A percentile compares a stretch with the other conserved stretches of the same genome.
phyloP scores from a whole-genome alignment of 208 protist genomes.

The Angomonas ambiguus region DNA sequence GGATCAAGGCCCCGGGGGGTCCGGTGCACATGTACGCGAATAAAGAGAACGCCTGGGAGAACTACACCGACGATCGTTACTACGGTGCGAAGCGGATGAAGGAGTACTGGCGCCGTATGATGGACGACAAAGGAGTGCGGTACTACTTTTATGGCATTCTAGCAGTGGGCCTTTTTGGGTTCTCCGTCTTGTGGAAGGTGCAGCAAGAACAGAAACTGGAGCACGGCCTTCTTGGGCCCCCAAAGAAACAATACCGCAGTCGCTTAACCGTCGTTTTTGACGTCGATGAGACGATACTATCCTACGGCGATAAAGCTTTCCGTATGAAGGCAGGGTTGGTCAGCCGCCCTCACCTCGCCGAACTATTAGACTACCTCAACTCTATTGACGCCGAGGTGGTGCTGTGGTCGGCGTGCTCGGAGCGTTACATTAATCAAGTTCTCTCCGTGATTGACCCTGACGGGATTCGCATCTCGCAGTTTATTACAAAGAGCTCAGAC shows the following conservation, averaged over 20 bases:
- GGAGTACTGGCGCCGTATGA: conserved; percentile 68
- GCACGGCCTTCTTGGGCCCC: conserved; percentile 70
- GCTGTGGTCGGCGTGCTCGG: conserved; percentile 82
- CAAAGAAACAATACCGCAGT: conserved; percentile 74
- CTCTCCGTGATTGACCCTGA: conserved; percentile 76
- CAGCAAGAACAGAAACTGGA: conserved; percentile 39
- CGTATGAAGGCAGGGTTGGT: conserved; percentile 81
- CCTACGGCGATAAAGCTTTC: conserved; percentile 90
- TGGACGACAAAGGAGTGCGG: conserved; percentile 58
- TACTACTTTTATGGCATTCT: conserved; percentile 81
- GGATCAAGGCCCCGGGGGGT: neutral
- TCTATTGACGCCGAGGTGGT: conserved; percentile 86
- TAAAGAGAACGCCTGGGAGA: conserved; percentile 83
- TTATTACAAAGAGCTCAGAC: conserved; percentile 53
- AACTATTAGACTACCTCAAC: conserved; percentile 83
- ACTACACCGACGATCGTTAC: conserved; percentile 79
- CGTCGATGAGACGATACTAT: conserved; percentile 87
- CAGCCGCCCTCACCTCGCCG: conserved; percentile 72
- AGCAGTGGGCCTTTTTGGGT: conserved; percentile 36
- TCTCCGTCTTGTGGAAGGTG: conserved; percentile 57
- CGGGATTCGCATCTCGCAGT: conserved; percentile 74
- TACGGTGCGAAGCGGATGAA: conserved; percentile 76
- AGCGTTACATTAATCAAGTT: conserved; percentile 86
- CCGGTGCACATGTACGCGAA: conserved; percentile 85
- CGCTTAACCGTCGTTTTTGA: conserved; percentile 83